Evolutionary conservation across 1,284 basidiomycete species (phyloP), one percentile per base, ranked within the genome.

Genomic region (Puccinia horiana): DNA sequence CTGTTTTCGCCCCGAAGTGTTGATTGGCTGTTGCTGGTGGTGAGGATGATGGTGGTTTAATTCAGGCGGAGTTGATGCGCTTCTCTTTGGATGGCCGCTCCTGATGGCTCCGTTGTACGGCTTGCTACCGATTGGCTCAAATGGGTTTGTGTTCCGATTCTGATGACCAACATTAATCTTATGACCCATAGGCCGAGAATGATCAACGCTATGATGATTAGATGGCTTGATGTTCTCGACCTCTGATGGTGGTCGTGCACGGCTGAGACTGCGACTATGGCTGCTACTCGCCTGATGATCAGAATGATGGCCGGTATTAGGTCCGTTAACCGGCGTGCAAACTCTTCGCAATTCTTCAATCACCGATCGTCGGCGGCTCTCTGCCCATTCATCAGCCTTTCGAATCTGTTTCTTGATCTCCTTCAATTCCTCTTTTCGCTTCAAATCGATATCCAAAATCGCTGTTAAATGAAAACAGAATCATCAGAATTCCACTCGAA

Each of bases 381-480:
- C 76, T 0, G 76, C 73, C 73, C 76, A 78, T 78, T 78, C 76
- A 78, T 78, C 63, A 29, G 63, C 32, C 49, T 65, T 78, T 47
- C 63, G 32, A 35, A 78, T 54, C 63, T 78, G 61, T 49, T 56
- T 78, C 63, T 69, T 69, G 40, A 78, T 40, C 63, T 78, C 32
- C 49, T 75, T 78, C 16, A 78, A 65, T 35, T 78, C 76, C 40
- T 78, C 61, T 47, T 52, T 65, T 20, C 76, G 42, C 29, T 54
- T 52, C 26, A 47, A 23, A 78, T 78, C 76, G 42, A 78, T 78
- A 9, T 78, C 76, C 29, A 67, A 35, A 52, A 78, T 78, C n/a
- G 76, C 76, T 78, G 29, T 49, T 14, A 37, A 54, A 26, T 26
- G 23, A 47, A 52, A 49, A 73, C 35, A 37, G 23, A 1, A 37